These are phyloP conservation scores for Pleurotus eryngii DNA, from an alignment of 768 basidiomycete species.

Conservation along the genomic window DNA sequence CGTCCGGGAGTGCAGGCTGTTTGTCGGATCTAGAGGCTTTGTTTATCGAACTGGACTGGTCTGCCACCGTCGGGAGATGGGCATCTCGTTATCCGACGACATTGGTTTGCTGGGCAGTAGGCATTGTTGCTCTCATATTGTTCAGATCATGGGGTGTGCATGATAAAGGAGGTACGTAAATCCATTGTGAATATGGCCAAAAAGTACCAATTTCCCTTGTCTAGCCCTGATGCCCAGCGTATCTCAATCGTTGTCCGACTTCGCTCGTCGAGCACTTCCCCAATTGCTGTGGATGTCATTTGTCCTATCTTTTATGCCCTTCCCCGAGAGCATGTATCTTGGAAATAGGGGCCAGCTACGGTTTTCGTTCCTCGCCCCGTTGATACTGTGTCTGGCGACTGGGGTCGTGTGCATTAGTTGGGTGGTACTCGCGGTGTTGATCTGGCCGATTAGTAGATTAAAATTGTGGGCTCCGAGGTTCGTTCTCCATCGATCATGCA, in stretches of 20 bases:
- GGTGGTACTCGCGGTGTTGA: conserved; percentile 45
- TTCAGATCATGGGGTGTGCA: conserved; percentile 47
- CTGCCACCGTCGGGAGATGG: conserved; percentile 65
- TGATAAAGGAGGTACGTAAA: conserved; percentile 27
- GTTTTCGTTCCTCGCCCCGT: conserved; percentile 50
- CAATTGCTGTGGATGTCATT: conserved; percentile 42
- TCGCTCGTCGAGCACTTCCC: conserved; percentile 35
- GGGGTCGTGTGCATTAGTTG: conserved; percentile 65
- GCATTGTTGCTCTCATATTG: conserved; percentile 57
- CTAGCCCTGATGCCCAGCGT: conserved; percentile 46
- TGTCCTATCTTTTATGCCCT: conserved; percentile 50
- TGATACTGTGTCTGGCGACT: conserved; percentile 55
- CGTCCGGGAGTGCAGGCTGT: conserved; percentile 51
- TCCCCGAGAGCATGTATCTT: conserved; percentile 52
- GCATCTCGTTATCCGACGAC: conserved; percentile 74
- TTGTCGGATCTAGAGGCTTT: conserved; percentile 33
- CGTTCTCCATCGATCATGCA: conserved; percentile 17
- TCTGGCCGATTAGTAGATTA: conserved; percentile 42
- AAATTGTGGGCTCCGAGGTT: neutral
- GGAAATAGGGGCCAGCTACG: conserved; percentile 53
- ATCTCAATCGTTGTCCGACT: conserved; percentile 43
- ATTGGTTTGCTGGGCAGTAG: conserved; percentile 69
- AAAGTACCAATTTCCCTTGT: neutral
- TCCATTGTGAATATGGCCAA: neutral
- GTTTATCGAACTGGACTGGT: conserved; percentile 64